phyloP scores from a whole-genome alignment of 805 yeast genomes.

The Isabelozyma heimii region DNA sequence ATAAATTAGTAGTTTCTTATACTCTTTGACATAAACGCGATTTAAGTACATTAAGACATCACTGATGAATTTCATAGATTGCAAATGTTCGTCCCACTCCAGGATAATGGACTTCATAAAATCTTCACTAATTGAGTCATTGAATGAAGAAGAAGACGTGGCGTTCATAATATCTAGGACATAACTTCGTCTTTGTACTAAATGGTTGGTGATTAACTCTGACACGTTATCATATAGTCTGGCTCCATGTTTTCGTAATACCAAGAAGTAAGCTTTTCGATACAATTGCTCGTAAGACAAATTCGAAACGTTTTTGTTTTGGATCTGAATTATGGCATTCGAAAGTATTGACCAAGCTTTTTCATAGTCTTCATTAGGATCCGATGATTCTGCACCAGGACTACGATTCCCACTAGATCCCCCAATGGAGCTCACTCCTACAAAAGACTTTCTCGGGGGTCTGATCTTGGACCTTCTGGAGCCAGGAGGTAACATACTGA shows the following conservation, averaged over 20 bases:
- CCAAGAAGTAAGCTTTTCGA: constrained; percentile 73
- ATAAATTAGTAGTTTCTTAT: constrained; percentile 58
- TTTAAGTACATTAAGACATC: constrained; percentile 87
- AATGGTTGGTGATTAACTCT: constrained; percentile 44
- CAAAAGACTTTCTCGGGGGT: constrained; percentile 54
- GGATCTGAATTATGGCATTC: constrained; percentile 70
- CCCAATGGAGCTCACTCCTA: constrained; percentile 13
- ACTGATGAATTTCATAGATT: constrained; percentile 72
- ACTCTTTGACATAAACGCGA: constrained; percentile 75
- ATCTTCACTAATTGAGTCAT: constrained; percentile 20
- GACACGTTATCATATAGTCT: constrained; percentile 62
- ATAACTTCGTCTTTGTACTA: constrained; percentile 22
- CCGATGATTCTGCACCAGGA: constrained; percentile 4
- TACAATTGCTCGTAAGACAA: constrained; percentile 82
- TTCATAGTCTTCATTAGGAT: constrained; percentile 51
- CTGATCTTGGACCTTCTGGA: constrained; percentile 57
- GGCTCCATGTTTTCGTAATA: constrained; percentile 66
- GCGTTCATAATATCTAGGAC: constrained; percentile 13
- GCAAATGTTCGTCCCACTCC: constrained; percentile 71
- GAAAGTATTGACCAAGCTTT: constrained; percentile 65
- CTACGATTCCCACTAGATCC: constrained; percentile 7
- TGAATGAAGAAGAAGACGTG: constrained; percentile 7
- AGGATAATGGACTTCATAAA: constrained; percentile 33
- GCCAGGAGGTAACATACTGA: constrained; percentile 29
- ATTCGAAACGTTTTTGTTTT: constrained; percentile 65